These are phyloP conservation scores for Alternaria conjuncta DNA, from an alignment of 2,329 filamentous ascomycete genomes.

Conservation along the genomic window DNA sequence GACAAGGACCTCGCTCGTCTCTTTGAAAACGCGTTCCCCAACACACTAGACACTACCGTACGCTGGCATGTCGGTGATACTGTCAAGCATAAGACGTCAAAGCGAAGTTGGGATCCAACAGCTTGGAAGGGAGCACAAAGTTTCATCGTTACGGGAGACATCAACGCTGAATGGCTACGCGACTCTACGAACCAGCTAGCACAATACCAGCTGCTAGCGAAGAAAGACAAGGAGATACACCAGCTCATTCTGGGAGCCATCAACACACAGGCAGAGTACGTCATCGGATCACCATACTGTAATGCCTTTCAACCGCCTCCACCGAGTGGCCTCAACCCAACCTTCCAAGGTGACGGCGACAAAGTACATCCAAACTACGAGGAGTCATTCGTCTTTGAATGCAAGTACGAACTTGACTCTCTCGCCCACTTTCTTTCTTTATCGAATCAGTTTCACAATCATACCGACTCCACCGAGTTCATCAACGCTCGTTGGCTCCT, in stretches of 20 bases:
- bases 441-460: constrained; percentile 82
- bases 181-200: constrained; percentile 93
- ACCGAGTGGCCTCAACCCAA: constrained; percentile 74
- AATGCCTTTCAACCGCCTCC: constrained; percentile 97
- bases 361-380: constrained; percentile 86
- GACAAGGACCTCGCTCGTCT: constrained; percentile 88
- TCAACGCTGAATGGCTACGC: constrained; percentile 90
- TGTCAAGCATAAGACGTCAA: constrained; percentile 48
- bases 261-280: constrained; percentile 93
- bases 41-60: constrained; percentile 87
- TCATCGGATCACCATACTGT: constrained; percentile 94
- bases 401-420: constrained; percentile 98
- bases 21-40: constrained; percentile 95
- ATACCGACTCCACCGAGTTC: constrained; percentile 79
- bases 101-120: constrained; percentile 49
- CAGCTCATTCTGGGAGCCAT: constrained; percentile 89
- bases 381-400: constrained; percentile 86
- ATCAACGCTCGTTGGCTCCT: constrained; percentile 78
- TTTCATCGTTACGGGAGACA: constrained; percentile 93
- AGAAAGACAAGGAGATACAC: constrained; percentile 78
- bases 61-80: constrained; percentile 79
- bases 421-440: constrained; percentile 89
- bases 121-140: constrained; percentile 86
- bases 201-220: constrained; percentile 85
- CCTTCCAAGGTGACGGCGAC: constrained; percentile 82